phyloP scores from a whole-genome alignment of 2,329 filamentous ascomycete species.

The Capronia epimyces region DNA sequence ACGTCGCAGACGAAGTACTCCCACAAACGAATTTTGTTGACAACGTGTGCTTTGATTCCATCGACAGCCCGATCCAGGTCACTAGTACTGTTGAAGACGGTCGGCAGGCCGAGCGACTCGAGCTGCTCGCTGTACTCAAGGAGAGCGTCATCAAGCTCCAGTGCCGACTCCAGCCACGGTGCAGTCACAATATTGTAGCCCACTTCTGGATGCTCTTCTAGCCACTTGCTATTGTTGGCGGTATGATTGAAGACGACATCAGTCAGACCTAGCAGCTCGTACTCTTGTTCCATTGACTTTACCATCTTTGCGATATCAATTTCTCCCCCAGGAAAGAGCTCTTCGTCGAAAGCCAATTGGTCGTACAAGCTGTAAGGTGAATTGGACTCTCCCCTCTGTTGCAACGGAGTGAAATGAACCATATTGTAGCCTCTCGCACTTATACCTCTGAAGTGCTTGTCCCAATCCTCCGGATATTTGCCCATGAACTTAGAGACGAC shows the following conservation, averaged over 20 bases:
- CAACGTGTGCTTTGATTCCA: constrained; percentile 71
- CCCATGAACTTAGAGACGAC: constrained; percentile 98
- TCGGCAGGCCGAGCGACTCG: constrained; percentile 66
- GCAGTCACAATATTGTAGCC: constrained; percentile 92
- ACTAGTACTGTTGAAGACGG: constrained; percentile 61
- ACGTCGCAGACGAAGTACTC: constrained; percentile 87
- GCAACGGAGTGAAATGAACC: constrained; percentile 95
- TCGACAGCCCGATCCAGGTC: constrained; percentile 80
- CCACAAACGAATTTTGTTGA: constrained; percentile 76
- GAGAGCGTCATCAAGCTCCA: constrained; percentile 75
- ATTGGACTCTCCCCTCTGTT: constrained; percentile 81
- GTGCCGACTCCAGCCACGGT: constrained; percentile 60
- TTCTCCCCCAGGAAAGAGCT: constrained; percentile 78
- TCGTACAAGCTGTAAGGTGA: constrained; percentile 97
- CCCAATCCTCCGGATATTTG: constrained; percentile 81
- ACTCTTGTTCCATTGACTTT: constrained; percentile 72
- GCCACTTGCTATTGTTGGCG: constrained; percentile 89
- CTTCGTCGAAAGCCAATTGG: constrained; percentile 78
- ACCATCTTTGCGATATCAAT: constrained; percentile 72
- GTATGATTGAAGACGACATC: constrained; percentile 99
- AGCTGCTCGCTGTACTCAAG: constrained; percentile 58
- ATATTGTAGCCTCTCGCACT: constrained; percentile 94
- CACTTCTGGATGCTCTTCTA: constrained; percentile 87
- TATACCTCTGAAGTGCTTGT: constrained; percentile 81
- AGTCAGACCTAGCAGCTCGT: constrained; percentile 80